These are phyloP conservation scores for Linnemannia exigua DNA, from an alignment of 192 early-diverging fungal genomes.

Conservation along the genomic window DNA sequence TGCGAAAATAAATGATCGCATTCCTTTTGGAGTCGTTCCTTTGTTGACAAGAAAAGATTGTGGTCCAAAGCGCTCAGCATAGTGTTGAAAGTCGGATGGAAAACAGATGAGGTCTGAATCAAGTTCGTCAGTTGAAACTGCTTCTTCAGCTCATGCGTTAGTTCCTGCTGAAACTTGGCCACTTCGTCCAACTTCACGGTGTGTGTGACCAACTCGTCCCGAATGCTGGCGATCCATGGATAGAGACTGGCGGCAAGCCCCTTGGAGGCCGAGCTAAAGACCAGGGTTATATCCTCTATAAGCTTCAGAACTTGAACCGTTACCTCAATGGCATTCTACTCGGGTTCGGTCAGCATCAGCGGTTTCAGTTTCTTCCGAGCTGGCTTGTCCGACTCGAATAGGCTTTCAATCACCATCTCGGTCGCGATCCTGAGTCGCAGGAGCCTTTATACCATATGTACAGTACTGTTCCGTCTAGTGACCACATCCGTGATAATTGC, in stretches of 20 bases:
- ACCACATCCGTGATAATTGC: slow-evolving; percentile 15
- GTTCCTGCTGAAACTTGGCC: slow-evolving; percentile 3
- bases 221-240: slow-evolving; percentile 14
- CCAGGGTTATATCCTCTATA: neutral
- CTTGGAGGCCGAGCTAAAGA: slow-evolving; percentile 13
- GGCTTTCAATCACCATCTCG: neutral
- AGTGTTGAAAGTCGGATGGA: slow-evolving; percentile 15
- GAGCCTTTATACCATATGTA: neutral
- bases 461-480: slow-evolving; percentile 27
- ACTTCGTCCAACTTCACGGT: neutral
- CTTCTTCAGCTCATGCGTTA: neutral
- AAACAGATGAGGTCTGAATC: neutral
- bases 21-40: neutral
- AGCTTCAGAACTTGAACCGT: neutral
- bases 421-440: neutral
- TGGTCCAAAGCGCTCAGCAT: neutral
- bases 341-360: neutral
- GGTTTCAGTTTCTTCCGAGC: neutral
- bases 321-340: neutral
- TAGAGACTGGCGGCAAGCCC: slow-evolving; percentile 6
- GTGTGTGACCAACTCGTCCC: neutral
- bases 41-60: neutral
- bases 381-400: neutral
- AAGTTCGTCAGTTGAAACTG: neutral
- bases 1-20: no score